A percentile compares a stretch with the other conserved stretches of the same genome.
Conservation (phyloP, 2,329 filamentous ascomycete species). For the Aspergillus sergii region DNA sequence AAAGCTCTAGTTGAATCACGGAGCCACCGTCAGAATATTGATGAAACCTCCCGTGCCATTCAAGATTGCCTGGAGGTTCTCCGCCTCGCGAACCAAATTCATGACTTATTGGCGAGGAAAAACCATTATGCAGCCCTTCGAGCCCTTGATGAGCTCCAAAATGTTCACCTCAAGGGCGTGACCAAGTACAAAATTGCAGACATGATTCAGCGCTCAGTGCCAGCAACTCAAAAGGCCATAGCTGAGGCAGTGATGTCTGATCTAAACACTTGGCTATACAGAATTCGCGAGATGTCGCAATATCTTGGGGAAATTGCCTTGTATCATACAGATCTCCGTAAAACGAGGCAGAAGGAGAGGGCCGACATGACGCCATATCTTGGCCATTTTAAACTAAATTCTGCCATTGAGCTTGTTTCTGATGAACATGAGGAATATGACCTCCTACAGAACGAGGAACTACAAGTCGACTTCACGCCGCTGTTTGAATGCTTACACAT, state of each 20-base stretch:
- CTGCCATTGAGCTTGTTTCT: constrained; percentile 90
- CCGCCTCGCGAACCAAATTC: constrained; percentile 88
- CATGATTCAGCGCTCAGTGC: constrained; percentile 93
- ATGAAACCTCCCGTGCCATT: constrained; percentile 84
- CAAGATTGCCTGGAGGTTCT: constrained; percentile 91
- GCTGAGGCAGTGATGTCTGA: constrained; percentile 97
- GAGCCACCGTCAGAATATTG: constrained; percentile 90
- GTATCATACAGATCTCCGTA: constrained; percentile 88
- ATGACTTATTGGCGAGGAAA: constrained; percentile 87
- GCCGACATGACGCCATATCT: constrained; percentile 75
- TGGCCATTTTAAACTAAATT: constrained; percentile 86
- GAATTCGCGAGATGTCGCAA: constrained; percentile 92
- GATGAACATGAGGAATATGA: constrained; percentile 97
- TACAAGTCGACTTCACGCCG: constrained; percentile 92
- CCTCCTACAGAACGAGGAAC: constrained; percentile 89
- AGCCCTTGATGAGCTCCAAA: constrained; percentile 91
- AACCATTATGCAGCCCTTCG: constrained; percentile 95
- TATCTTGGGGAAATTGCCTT: constrained; percentile 96
- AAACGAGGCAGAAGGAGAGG: constrained; percentile 79
- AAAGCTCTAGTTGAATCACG: constrained; percentile 90
- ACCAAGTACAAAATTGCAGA: constrained; percentile 94
- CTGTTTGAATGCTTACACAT: constrained; percentile 96
- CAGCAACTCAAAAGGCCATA: constrained; percentile 87
- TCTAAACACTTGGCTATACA: constrained; percentile 93
- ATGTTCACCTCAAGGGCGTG: constrained; percentile 91